Evolutionary conservation across 257 asterid species (phyloP).

Genomic region (Ophiorrhiza pumila): DNA sequence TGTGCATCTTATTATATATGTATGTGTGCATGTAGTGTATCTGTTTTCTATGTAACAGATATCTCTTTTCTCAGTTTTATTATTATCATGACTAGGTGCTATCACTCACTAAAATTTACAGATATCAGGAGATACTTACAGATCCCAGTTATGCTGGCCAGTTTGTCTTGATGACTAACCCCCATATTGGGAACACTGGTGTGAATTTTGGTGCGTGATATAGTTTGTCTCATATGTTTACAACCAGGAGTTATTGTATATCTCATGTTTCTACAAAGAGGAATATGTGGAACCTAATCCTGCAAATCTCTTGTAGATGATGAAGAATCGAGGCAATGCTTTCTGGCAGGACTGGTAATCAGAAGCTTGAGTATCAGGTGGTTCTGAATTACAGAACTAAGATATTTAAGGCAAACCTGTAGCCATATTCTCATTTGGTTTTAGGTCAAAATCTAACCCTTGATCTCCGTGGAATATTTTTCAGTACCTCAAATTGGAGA

Average conservation of each 20-base stretch:
- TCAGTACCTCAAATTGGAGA: slow-evolving; percentile 92
- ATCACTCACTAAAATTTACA: slow-evolving; percentile 24
- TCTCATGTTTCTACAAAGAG: slow-evolving; percentile 7
- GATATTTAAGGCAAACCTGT: background rate
- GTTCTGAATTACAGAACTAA: slow-evolving; percentile 4
- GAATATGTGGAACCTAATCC: slow-evolving; percentile 9
- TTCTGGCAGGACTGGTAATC: slow-evolving; percentile 80
- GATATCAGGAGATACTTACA: slow-evolving; percentile 95
- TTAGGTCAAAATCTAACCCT: background rate
- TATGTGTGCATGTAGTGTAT: background rate
- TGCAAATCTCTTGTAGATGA: slow-evolving; percentile 46
- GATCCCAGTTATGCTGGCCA: slow-evolving; percentile 99
- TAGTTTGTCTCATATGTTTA: slow-evolving; percentile 10
- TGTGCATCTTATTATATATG: too few relatives aligned
- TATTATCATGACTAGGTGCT: background rate
- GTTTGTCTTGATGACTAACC: slow-evolving; percentile 91
- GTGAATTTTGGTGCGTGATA: slow-evolving; percentile 70
- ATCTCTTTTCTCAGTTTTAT: background rate
- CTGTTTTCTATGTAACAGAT: background rate
- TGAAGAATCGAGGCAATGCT: slow-evolving; percentile 85
- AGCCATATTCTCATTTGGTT: slow-evolving; percentile 4
- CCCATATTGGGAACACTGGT: slow-evolving; percentile 95
- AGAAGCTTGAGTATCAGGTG: slow-evolving; percentile 92
- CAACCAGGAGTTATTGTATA: slow-evolving; percentile 13
- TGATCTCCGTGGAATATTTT: slow-evolving; percentile 18